Base-by-base conservation (phyloP, 176 grass and related monocot species). In the Coix lacrymajobi region DNA sequence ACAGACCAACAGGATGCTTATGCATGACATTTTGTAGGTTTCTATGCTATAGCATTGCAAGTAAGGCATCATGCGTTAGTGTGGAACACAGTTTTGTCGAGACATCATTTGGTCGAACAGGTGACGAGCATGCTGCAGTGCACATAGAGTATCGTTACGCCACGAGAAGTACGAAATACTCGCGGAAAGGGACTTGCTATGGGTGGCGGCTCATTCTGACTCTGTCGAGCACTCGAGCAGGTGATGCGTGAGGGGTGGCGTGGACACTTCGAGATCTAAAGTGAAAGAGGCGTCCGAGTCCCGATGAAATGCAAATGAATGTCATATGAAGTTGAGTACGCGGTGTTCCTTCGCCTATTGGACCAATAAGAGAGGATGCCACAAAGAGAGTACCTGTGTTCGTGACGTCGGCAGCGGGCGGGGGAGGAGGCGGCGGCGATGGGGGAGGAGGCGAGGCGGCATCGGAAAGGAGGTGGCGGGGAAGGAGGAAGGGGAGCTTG, bases 341-440 rank as follows among this genome's bases (percentile, higher is more conserved):
- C 17, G n/a, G 49, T 57, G 22, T 38, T 25, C 11, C 49, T 57
- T 36, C 46, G 7, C 19, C 62, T 14, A 38, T 62, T 46, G 43
- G 29, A 56, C 68, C 3, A 68, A 61, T 11, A 60, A 60, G 19
- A 4, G 24, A 7, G 69, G 39, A 25, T 54, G 56, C 6, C 16
- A 51, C 39, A 14, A 34, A 41, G 32, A 54, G 29, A 22, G 11
- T 90, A 90, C 88, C 88, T 90, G 54, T 4, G 66, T 86, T 90
- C 3, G 83, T 66, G 43, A 90, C 78, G 28, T 82, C 83, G 12
- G 69, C 37, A 6, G n/a, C 39, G 11, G 71, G 37, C 36, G 44
- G 69, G 16, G 79, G 73, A 58, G 77, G 45, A 6, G 80, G 44
- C 3, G 78, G 43, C 33, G 67, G 30, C 22, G 70, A 29, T 26